Evolutionary conservation across 768 basidiomycete genomes (phyloP), one percentile per base, ranked within the genome.

Genomic region (Xerocomellus dryophilus): DNA sequence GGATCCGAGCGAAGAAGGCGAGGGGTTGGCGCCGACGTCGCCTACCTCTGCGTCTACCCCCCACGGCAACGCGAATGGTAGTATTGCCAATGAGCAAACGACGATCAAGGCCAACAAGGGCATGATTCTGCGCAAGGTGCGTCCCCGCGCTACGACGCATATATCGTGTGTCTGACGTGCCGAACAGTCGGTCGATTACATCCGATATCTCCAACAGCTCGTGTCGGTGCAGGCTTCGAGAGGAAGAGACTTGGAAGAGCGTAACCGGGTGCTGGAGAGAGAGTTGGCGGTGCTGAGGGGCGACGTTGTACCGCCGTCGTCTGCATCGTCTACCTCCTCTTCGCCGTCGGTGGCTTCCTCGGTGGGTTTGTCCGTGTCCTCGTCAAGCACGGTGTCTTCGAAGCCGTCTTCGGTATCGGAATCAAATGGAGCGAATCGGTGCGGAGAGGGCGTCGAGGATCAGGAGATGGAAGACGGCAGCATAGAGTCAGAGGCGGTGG

Each of bases 51-150:
- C 65, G 14, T 56, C 60, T 4, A 15, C 52, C 10, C 43, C 47
- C 11, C 61, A 59, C n/a, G 59, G 51, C 3, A 47, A 44, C 20
- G 10, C 7, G 6, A 56, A 35, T 8, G 50, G 50, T 12, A 32
- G 47, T 15, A 25, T 34, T 43, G 57, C 35, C 18, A 60, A 23
- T 20, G 76, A 77, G 31, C 74, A 73, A 18, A 70, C 69, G 18
- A 77, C 79, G 29, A 86, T 90, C 49, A 95, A 95, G 66, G 93
- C 93, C 25, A 95, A 96, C 74, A 96, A 96, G 77, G 93, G 93
- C 32, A 90, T 95, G 85, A 93, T 96, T 40, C 71, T 96, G 42
- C 70, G 90, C 61, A 96, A 90, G 79, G 86, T 84, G 9, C 11
- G 46, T 47, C 38, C 8, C 21, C 23, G 1, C n/a, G 3, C 2